phyloP scores from a whole-genome alignment of 192 early-diverging fungal genomes.

The Gaertneriomyces sp. region DNA sequence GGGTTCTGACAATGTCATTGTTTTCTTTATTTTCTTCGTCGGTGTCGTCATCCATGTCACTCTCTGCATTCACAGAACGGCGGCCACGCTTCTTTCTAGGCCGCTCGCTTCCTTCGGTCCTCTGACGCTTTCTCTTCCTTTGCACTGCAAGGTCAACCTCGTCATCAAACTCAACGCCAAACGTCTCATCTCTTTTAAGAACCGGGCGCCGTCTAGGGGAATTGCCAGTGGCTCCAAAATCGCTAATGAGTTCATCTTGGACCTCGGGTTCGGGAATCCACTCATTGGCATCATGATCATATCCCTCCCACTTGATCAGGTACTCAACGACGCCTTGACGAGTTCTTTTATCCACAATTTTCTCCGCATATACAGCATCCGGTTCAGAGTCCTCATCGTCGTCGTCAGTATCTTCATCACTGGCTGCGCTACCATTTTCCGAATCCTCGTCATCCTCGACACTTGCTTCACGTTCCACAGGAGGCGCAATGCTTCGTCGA shows the following conservation, averaged over 20 bases:
- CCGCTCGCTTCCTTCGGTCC: not conserved
- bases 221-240: not conserved
- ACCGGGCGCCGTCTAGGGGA: not conserved
- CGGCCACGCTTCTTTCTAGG: not conserved
- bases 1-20: not conserved
- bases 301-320: constrained; percentile 21
- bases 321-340: constrained; percentile 10
- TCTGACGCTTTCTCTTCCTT: not conserved
- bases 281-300: constrained; percentile 23
- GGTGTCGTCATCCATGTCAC: not conserved
- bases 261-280: constrained; percentile 16
- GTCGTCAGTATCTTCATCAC: constrained; percentile 13
- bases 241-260: constrained; percentile 11
- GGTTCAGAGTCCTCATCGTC: constrained; percentile 16
- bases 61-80: not conserved
- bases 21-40: not conserved
- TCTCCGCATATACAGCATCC: constrained; percentile 8
- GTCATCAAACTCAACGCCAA: constrained; percentile 13
- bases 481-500: not conserved
- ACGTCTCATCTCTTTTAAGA: constrained; percentile 8
- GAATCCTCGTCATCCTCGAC: constrained; percentile 14
- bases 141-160: constrained; percentile 6
- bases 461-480: not conserved
- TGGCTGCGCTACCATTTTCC: constrained; percentile 3
- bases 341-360: constrained; percentile 2